A percentile compares a stretch with the other conserved stretches of the same genome.
Evolutionary conservation across 495 filamentous ascomycete genomes (phyloP).

Genomic region (Letharia columbiana): DNA sequence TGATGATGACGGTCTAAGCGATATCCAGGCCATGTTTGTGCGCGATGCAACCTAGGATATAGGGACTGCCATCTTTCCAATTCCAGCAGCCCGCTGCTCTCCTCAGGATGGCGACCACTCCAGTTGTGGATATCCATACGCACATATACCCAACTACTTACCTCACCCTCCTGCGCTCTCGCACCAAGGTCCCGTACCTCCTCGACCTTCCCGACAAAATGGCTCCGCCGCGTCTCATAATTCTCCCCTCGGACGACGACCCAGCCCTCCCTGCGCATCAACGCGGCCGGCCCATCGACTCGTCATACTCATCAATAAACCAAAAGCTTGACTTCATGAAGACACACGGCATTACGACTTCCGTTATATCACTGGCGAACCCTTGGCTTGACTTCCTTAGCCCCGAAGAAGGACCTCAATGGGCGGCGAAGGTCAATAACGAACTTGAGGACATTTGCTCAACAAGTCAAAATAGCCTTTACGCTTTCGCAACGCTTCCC

Average conservation of each 20-base stretch:
- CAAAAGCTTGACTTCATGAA: constrained; percentile 85
- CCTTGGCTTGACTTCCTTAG: constrained; percentile 90
- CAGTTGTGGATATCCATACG: constrained; percentile 78
- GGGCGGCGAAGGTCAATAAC: constrained; percentile 62
- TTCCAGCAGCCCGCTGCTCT: not conserved
- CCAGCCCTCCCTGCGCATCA: constrained; percentile 42
- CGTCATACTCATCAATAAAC: constrained; percentile 60
- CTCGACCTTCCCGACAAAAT: constrained; percentile 46
- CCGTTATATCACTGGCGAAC: constrained; percentile 85
- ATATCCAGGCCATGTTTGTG: not conserved
- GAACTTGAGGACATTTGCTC: constrained; percentile 64
- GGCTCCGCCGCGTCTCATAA: constrained; percentile 61
- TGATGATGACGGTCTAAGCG: not conserved
- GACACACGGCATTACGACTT: constrained; percentile 68
- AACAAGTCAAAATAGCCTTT: constrained; percentile 51
- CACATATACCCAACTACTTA: constrained; percentile 88
- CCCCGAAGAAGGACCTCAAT: constrained; percentile 48
- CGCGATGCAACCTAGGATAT: not conserved
- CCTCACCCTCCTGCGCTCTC: constrained; percentile 68
- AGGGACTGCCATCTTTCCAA: not conserved
- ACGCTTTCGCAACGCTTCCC: constrained; percentile 74
- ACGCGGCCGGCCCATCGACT: constrained; percentile 64
- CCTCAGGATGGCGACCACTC: constrained; percentile 22
- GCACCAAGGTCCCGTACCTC: constrained; percentile 71
- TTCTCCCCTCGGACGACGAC: constrained; percentile 59